These are phyloP conservation scores for Leccinum disarticulatum DNA, from an alignment of 768 basidiomycete species.

Conservation along the genomic window DNA sequence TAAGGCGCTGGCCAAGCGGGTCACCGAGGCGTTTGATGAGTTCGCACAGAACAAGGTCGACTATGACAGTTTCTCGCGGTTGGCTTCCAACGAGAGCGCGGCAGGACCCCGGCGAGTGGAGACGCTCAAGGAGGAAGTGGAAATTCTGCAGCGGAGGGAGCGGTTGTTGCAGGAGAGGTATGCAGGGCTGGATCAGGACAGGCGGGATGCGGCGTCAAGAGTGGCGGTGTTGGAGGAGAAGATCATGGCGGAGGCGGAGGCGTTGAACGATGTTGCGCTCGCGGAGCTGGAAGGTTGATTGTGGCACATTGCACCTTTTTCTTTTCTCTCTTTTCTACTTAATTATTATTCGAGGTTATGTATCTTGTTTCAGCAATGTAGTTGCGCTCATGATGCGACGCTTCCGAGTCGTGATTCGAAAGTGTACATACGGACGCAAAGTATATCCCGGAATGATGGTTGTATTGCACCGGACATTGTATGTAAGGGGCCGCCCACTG, in stretches of 20 bases:
- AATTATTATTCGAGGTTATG: not conserved
- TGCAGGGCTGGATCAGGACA: conserved; percentile 76
- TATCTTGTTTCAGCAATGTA: not conserved
- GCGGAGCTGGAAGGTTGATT: conserved; percentile 53
- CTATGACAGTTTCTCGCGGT: conserved; percentile 72
- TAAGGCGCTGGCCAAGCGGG: conserved; percentile 60
- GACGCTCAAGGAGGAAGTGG: conserved; percentile 85
- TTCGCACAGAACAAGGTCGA: conserved; percentile 68
- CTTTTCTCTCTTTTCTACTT: conserved; percentile 1
- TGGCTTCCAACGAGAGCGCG: conserved; percentile 70
- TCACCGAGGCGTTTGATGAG: conserved; percentile 68
- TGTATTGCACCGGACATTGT: not conserved
- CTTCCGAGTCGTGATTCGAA: not conserved
- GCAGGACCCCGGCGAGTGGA: conserved; percentile 78
- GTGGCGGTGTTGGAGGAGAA: conserved; percentile 76
- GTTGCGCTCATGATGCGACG: not conserved
- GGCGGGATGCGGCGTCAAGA: conserved; percentile 56
- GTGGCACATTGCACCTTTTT: not conserved
- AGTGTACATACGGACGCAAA: not conserved
- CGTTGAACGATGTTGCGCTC: conserved; percentile 72
- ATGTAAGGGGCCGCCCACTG: not conserved
- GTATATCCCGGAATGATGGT: not conserved
- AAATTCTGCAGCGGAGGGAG: conserved; percentile 74
- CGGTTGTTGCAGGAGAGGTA: conserved; percentile 77
- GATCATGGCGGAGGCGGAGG: conserved; percentile 83